These are phyloP conservation scores for Metrosideros polymorpha DNA, from an alignment of 441 rosid species.

Conservation along the genomic window DNA sequence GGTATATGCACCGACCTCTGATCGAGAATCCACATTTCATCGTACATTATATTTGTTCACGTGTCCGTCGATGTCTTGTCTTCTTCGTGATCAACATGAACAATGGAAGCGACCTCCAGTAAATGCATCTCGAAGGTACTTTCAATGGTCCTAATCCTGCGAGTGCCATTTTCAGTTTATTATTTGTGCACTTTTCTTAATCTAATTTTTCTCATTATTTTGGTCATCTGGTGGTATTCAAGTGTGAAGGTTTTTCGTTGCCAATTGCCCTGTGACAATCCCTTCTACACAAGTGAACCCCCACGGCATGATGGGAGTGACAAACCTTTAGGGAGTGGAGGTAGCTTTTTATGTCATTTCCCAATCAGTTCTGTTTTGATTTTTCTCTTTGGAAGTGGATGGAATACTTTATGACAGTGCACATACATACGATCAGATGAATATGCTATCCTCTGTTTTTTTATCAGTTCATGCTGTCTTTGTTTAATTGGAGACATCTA, in stretches of 20 bases:
- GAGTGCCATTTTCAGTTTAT: neutral
- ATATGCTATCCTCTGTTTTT: neutral
- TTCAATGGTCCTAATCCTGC: neutral
- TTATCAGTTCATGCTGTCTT: neutral
- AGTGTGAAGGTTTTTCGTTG: slow-evolving; percentile 83
- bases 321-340: slow-evolving; percentile 50
- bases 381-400: neutral
- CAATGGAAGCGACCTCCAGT: slow-evolving; percentile 68
- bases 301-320: slow-evolving; percentile 36
- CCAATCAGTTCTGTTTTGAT: neutral
- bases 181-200: neutral
- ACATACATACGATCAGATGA: neutral
- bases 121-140: slow-evolving; percentile 52
- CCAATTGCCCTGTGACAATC: slow-evolving; percentile 61
- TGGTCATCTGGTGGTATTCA: slow-evolving; percentile 13
- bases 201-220: neutral
- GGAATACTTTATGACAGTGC: neutral
- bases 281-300: slow-evolving; percentile 46
- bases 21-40: slow-evolving; percentile 69
- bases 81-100: slow-evolving; percentile 79
- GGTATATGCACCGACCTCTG: slow-evolving; percentile 48
- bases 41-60: slow-evolving; percentile 68
- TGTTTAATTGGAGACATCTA: neutral
- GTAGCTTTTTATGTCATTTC: slow-evolving; percentile 21
- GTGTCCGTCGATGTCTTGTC: slow-evolving; percentile 82